Conservation (phyloP, 192 early-diverging fungal species). For the Backusella westeae region DNA sequence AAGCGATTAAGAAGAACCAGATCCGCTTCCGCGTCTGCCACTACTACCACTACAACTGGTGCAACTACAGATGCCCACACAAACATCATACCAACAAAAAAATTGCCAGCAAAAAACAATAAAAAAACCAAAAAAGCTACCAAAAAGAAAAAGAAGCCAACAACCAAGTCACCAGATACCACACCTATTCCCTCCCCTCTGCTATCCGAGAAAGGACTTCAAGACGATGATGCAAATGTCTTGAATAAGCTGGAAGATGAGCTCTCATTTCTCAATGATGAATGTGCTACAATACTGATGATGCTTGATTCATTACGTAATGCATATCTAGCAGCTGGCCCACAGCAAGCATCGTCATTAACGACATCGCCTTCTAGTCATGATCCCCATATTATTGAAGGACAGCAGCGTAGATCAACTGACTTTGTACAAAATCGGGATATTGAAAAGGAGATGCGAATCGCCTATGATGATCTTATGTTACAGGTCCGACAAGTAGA, state of each 20-base stretch:
- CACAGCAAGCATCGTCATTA: background rate
- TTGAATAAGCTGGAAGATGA: constrained; percentile 1
- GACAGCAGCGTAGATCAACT: background rate
- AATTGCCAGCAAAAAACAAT: background rate
- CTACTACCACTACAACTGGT: background rate
- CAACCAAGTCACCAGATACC: background rate
- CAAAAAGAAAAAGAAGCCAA: background rate
- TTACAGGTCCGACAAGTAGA: constrained; percentile 26
- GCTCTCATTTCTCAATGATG: constrained; percentile 18
- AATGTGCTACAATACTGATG: constrained; percentile 19
- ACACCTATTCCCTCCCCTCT: background rate
- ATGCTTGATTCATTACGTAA: constrained; percentile 26
- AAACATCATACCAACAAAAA: background rate
- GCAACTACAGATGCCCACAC: background rate
- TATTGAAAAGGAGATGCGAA: constrained; percentile 25
- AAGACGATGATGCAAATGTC: background rate
- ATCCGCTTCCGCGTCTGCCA: background rate
- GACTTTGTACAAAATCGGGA: constrained; percentile 9
- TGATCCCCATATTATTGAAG: background rate
- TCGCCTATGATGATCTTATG: constrained; percentile 31
- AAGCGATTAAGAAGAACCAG: background rate
- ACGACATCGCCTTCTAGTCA: background rate
- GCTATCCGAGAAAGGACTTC: background rate
- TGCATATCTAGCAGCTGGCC: constrained; percentile 11
- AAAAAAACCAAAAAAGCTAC: background rate